Evolutionary conservation across 306 rosid genomes (phyloP).

Genomic region (Abrus precatorius): DNA sequence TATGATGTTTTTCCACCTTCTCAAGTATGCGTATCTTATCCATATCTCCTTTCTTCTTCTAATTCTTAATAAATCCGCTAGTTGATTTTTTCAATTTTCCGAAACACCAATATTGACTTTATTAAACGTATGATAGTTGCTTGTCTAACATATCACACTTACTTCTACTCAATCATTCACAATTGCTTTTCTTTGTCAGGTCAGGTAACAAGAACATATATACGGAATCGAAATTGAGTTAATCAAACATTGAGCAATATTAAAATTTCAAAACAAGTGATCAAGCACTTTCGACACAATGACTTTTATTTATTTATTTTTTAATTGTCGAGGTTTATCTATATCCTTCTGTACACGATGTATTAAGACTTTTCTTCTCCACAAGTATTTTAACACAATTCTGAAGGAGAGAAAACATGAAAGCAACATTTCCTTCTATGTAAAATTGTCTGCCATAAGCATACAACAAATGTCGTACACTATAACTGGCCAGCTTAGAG

Average conservation of each 20-base stretch:
- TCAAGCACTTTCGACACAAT: conserved; percentile 13
- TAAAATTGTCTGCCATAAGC: conserved; percentile 15
- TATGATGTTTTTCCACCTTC: conserved; percentile 5
- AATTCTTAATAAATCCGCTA: background rate
- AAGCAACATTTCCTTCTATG: background rate
- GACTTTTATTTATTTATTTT: background rate
- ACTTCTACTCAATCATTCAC: conserved; percentile 37
- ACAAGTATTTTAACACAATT: background rate
- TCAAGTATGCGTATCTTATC: conserved; percentile 43
- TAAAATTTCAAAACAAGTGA: conserved; percentile 3
- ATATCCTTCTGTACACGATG: background rate
- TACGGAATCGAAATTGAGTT: background rate
- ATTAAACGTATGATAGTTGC: conserved; percentile 4
- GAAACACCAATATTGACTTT: conserved; percentile 39
- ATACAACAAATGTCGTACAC: conserved; percentile 23
- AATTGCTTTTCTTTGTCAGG: conserved; percentile 10
- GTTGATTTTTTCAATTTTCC: conserved; percentile 32
- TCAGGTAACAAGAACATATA: background rate
- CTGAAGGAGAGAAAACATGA: background rate
- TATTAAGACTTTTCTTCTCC: background rate
- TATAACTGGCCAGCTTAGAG: background rate
- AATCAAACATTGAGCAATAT: conserved; percentile 11
- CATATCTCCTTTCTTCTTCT: conserved; percentile 37
- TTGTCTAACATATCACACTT: conserved; percentile 31
- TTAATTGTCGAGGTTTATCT: background rate